Base-by-base conservation (phyloP, 345 rosid genomes). In the Boechera retrofracta region DNA sequence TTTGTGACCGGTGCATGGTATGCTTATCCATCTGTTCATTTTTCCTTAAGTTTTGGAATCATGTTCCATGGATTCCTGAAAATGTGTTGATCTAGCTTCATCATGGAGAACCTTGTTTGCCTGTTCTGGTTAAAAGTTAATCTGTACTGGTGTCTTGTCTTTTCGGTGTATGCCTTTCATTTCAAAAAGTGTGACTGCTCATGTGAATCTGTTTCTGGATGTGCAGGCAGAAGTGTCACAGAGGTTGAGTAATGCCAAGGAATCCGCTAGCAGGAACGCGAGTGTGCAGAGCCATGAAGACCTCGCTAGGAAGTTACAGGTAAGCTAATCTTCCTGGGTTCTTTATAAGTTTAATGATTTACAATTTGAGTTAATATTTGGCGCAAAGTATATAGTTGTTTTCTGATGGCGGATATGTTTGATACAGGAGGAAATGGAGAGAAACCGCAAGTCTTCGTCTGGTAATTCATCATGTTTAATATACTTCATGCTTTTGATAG, bases 371-470 rank as follows among this genome's bases (percentile, higher is more conserved):
- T 7, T 33, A 31, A 26, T 48, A 41, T 55, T 18, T 12, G 36
- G 53, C 24, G 42, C 13, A 64, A 44, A 5, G 1, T 69, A 12
- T 12, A 54, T 21, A 36, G 4, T 7, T 64, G 67, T 29, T 72
- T 65, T 73, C 70, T 72, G 31, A 79, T 44, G 24, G 69, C 5
- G 38, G 64, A 39, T 51, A 52, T 79, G 16, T 68, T 78, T 83
- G 39, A 80, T 76, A 74, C 88, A 95, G 99, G 99, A 92, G 92
- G 99, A 95, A 87, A 85, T 95, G 99, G 97, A 91, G 85, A 95
- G 39, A 76, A 92, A 92, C 77, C 90, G 94, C 47, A 87, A 81
- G 82, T 75, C 90, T 52, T 80, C 90, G 28, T 82, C 91, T 76
- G 91, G 97, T 94, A 86, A 68, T 42, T 49, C 1, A 12, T 12